These are phyloP conservation scores for Paspalum vaginatum DNA, from an alignment of 176 grass and related monocot genomes.

Conservation along the genomic window DNA sequence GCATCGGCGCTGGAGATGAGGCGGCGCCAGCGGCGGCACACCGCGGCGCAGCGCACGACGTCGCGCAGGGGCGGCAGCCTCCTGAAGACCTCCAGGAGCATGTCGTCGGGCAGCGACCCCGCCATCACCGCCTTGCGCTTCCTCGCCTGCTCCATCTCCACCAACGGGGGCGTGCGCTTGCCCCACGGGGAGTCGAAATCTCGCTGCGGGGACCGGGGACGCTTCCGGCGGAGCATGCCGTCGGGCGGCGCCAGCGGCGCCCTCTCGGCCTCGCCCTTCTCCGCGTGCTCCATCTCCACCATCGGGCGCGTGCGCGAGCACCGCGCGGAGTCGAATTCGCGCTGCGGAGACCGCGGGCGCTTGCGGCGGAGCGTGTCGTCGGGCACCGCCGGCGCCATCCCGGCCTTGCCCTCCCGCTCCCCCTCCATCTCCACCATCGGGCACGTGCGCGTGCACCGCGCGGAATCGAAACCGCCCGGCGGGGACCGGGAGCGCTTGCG, in stretches of 20 bases:
- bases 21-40: constrained; percentile 46
- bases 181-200: not conserved
- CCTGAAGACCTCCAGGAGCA: constrained; percentile 47
- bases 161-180: not conserved
- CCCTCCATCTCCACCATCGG: not conserved
- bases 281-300: not conserved
- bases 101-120: constrained; percentile 43
- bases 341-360: constrained; percentile 30
- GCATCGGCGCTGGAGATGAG: not conserved
- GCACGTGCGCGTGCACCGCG: constrained; percentile 23
- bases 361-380: constrained; percentile 42
- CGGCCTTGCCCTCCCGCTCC: not conserved
- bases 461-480: not conserved
- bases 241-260: not conserved
- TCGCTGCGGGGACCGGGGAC: not conserved
- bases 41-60: constrained; percentile 41
- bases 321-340: not conserved
- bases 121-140: not conserved
- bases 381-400: not conserved
- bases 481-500: constrained; percentile 42
- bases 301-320: not conserved
- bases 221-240: constrained; percentile 9
- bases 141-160: not conserved
- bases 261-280: not conserved
- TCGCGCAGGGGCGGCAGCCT: not conserved